These are phyloP conservation scores for Exophiala spinifera DNA, from an alignment of 2,329 filamentous ascomycete genomes.

Conservation along the genomic window DNA sequence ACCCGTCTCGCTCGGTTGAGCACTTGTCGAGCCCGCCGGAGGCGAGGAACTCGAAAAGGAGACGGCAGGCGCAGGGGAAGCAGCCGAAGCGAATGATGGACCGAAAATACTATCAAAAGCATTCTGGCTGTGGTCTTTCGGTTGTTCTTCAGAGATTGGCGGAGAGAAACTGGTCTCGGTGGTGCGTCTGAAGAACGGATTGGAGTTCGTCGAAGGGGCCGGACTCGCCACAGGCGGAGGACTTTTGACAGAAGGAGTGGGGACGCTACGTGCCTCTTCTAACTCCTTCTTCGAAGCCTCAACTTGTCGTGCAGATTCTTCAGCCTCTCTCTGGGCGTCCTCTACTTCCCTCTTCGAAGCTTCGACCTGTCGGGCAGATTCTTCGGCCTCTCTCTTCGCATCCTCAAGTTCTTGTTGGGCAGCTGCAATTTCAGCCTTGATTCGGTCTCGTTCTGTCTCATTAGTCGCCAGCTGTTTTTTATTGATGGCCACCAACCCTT, in stretches of 20 bases:
- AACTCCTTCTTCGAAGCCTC: conserved; percentile 42
- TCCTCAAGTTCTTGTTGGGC: conserved; percentile 62
- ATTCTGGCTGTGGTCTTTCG: conserved; percentile 38
- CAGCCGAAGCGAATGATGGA: conserved; percentile 56
- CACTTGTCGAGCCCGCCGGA: conserved; percentile 52
- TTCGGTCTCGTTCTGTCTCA: conserved; percentile 82
- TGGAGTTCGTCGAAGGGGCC: conserved; percentile 63
- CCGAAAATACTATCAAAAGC: conserved; percentile 87
- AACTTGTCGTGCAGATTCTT: conserved; percentile 31
- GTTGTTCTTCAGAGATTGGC: conserved; percentile 11
- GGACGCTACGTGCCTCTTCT: conserved; percentile 23
- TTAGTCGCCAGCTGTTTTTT: conserved; percentile 93
- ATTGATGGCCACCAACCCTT: conserved; percentile 94
- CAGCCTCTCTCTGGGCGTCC: conserved; percentile 55
- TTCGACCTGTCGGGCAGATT: conserved; percentile 34
- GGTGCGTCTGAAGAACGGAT: conserved; percentile 82
- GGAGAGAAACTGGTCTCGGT: conserved; percentile 44
- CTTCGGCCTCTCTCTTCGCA: conserved; percentile 51
- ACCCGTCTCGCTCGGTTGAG: conserved; percentile 25
- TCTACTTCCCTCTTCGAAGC: conserved; percentile 57
- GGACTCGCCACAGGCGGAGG: conserved; percentile 46
- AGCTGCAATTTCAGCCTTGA: conserved; percentile 74
- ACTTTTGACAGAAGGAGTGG: conserved; percentile 21
- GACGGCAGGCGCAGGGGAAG: conserved; percentile 56
- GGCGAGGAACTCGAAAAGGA: conserved; percentile 55